A percentile compares a stretch with the other conserved stretches of the same genome.
Evolutionary conservation across 257 asterid genomes (phyloP).

Genomic region (Penstemon newberryi): DNA sequence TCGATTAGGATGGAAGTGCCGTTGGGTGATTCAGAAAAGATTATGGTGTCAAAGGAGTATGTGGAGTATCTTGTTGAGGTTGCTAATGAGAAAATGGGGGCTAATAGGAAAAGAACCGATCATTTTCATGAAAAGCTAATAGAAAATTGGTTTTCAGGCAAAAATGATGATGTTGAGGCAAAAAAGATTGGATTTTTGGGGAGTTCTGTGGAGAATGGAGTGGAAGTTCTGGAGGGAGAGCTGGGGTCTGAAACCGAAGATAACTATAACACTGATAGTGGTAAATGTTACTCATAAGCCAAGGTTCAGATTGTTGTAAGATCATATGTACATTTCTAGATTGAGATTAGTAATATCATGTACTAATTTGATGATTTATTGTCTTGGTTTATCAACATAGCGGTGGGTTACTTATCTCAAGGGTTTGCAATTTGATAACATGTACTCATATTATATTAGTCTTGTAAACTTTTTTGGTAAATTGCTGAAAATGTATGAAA

Average conservation of each 20-base stretch:
- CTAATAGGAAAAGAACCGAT: constrained; percentile 73
- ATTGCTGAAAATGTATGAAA: constrained; percentile 32
- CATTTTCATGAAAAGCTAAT: constrained; percentile 46
- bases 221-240: constrained; percentile 33
- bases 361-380: background rate
- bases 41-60: constrained; percentile 72
- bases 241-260: constrained; percentile 36
- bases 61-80: constrained; percentile 64
- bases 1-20: constrained; percentile 93
- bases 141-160: constrained; percentile 50
- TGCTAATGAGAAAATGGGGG: constrained; percentile 87
- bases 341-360: constrained; percentile 5
- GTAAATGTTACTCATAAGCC: constrained; percentile 35
- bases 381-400: background rate
- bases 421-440: constrained; percentile 1
- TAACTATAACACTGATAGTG: constrained; percentile 35
- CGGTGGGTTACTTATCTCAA: background rate
- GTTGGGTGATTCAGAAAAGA: constrained; percentile 52
- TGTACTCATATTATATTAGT: background rate
- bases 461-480: constrained; percentile 15
- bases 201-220: constrained; percentile 32
- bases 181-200: constrained; percentile 30
- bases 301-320: constrained; percentile 7
- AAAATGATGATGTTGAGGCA: constrained; percentile 28
- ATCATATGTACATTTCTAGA: background rate